Evolutionary conservation across 306 rosid species (phyloP).

Genomic region (Trifolium fragiferum): DNA sequence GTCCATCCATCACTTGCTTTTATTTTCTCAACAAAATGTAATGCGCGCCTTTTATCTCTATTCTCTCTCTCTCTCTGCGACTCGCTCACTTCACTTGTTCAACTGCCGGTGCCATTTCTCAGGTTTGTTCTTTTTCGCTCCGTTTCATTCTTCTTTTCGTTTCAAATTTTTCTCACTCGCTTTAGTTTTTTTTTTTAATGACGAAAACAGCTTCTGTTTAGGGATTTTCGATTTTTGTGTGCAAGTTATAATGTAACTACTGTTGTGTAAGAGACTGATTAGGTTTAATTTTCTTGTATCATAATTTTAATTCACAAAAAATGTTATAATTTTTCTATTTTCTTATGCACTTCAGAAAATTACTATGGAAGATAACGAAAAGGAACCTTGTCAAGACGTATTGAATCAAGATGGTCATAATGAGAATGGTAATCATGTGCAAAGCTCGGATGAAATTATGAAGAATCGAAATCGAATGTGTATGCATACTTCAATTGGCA

Average conservation of each 20-base stretch:
- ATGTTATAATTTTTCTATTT: neutral
- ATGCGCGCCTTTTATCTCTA: too few relatives aligned
- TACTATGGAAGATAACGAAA: neutral
- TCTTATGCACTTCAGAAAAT: neutral
- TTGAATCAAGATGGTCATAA: neutral
- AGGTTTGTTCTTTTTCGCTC: neutral
- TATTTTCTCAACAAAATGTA: too few relatives aligned
- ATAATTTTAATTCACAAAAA: neutral
- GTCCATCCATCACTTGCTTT: too few relatives aligned
- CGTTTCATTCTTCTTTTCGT: neutral
- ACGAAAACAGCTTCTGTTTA: too few relatives aligned
- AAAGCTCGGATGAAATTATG: neutral
- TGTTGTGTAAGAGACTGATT: neutral
- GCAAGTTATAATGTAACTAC: too few relatives aligned
- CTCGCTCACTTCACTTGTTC: too few relatives aligned
- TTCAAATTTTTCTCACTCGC: too few relatives aligned
- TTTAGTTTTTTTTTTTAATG: too few relatives aligned
- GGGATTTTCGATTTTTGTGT: too few relatives aligned
- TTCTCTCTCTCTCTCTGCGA: too few relatives aligned
- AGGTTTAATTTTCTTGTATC: neutral
- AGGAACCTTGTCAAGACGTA: too few relatives aligned
- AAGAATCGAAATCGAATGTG: neutral
- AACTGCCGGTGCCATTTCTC: neutral
- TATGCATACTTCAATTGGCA: neutral
- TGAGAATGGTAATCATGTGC: neutral